Conservation (phyloP, 2,329 filamentous ascomycete species). For the Taxawa tesnikishii region DNA sequence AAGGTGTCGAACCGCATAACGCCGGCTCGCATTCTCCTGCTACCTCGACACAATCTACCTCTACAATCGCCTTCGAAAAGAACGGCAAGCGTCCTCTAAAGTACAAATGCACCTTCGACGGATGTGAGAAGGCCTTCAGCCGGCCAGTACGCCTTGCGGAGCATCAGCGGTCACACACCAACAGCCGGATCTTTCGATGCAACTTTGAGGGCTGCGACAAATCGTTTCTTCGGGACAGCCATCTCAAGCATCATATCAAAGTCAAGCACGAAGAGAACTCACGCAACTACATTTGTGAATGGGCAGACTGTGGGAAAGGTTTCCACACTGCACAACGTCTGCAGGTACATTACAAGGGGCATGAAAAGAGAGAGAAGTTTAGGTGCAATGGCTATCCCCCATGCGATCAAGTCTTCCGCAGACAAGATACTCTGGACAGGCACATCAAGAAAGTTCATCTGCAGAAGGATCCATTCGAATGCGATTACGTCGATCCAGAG, state of each 20-base stretch:
- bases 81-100: constrained; percentile 42
- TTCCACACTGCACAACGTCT: constrained; percentile 70
- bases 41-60: too few species aligned
- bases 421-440: constrained; percentile 72
- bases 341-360: constrained; percentile 61
- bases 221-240: constrained; percentile 74
- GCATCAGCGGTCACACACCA: constrained; percentile 74
- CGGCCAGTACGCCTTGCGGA: constrained; percentile 68
- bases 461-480: constrained; percentile 57
- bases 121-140: constrained; percentile 76
- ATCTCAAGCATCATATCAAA: constrained; percentile 75
- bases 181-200: constrained; percentile 71
- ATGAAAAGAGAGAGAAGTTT: constrained; percentile 63
- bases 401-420: constrained; percentile 72
- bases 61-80: too few species aligned
- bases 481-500: constrained; percentile 43
- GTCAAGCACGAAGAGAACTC: constrained; percentile 63
- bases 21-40: too few species aligned
- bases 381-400: constrained; percentile 57
- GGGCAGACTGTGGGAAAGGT: constrained; percentile 62
- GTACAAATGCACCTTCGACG: constrained; percentile 59
- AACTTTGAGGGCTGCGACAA: constrained; percentile 61
- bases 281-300: constrained; percentile 60
- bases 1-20: too few species aligned
- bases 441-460: constrained; percentile 72